A percentile compares a stretch with the other conserved stretches of the same genome.
phyloP scores from a whole-genome alignment of 257 asterid species.

The Hygrophila difformis region DNA sequence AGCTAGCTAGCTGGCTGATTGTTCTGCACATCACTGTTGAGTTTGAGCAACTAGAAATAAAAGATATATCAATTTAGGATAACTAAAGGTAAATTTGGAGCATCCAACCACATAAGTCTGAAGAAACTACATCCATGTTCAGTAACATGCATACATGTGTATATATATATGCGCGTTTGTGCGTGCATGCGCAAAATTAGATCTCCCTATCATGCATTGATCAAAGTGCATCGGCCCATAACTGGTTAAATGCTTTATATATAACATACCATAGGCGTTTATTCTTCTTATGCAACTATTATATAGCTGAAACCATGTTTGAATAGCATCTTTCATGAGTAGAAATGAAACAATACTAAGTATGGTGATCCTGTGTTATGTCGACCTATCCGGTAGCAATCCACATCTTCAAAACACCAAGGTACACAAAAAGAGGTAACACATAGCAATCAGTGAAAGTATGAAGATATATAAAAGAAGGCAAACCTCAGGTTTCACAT shows the following conservation, averaged over 20 bases:
- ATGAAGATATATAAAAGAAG: not conserved
- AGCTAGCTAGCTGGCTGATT: no score
- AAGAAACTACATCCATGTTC: no score
- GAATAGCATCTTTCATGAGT: not conserved
- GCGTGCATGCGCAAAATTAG: no score
- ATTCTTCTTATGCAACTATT: no score
- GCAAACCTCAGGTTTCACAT: conserved; percentile 11
- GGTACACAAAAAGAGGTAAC: not conserved
- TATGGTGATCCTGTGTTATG: not conserved
- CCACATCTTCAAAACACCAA: not conserved
- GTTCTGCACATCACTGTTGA: no score
- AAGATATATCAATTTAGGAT: no score
- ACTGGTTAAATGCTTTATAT: conserved; percentile 8
- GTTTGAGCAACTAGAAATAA: no score
- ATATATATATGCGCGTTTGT: no score
- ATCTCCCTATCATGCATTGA: conserved; percentile 7
- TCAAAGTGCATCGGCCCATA: conserved; percentile 17
- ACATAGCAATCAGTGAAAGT: no score
- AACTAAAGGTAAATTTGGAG: no score
- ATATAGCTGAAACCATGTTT: not conserved
- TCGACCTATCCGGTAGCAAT: not conserved
- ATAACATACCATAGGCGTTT: conserved; percentile 10
- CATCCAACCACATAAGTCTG: no score
- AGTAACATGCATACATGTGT: no score
- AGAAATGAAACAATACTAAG: conserved; percentile 12